Evolutionary conservation across 2,329 filamentous ascomycete genomes (phyloP).

Genomic region (Fusarium sp.): DNA sequence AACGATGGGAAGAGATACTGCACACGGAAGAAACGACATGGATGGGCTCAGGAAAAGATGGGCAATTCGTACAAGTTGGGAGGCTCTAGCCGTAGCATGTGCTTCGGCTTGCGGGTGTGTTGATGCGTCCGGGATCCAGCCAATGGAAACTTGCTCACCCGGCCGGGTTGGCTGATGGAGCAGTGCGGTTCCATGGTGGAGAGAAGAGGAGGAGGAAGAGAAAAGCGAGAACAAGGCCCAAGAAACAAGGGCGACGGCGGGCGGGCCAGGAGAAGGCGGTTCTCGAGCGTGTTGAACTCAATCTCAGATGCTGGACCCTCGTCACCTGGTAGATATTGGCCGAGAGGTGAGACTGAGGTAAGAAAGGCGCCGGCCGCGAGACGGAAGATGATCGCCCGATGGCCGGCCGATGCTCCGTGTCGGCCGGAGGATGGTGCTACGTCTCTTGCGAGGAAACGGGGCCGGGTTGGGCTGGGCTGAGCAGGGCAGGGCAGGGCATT

Average conservation of each 20-base stretch:
- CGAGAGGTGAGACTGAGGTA: constrained; percentile 12
- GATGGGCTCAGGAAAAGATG: constrained; percentile 22
- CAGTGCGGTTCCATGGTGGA: constrained; percentile 33
- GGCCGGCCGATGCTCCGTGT: constrained; percentile 38
- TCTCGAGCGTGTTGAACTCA: background rate
- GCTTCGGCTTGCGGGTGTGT: constrained; percentile 40
- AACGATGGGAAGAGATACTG: background rate
- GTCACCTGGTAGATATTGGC: background rate
- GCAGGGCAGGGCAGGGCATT: too few species aligned
- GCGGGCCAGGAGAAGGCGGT: background rate
- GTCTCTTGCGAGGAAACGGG: constrained; percentile 22
- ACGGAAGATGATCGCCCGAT: constrained; percentile 29
- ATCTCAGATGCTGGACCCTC: background rate
- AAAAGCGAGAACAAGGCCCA: constrained; percentile 17
- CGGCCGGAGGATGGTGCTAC: constrained; percentile 28
- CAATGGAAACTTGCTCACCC: constrained; percentile 66
- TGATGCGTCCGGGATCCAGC: constrained; percentile 45
- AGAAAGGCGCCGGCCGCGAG: constrained; percentile 16
- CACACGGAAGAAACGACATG: background rate
- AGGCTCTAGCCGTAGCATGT: constrained; percentile 25
- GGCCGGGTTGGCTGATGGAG: constrained; percentile 48
- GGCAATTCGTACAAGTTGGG: constrained; percentile 17
- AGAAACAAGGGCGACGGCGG: constrained; percentile 1
- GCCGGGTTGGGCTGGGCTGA: constrained; percentile 16
- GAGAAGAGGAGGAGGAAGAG: constrained; percentile 17